Conservation (phyloP, 306 rosid genomes). For the Sophora flavescens region DNA sequence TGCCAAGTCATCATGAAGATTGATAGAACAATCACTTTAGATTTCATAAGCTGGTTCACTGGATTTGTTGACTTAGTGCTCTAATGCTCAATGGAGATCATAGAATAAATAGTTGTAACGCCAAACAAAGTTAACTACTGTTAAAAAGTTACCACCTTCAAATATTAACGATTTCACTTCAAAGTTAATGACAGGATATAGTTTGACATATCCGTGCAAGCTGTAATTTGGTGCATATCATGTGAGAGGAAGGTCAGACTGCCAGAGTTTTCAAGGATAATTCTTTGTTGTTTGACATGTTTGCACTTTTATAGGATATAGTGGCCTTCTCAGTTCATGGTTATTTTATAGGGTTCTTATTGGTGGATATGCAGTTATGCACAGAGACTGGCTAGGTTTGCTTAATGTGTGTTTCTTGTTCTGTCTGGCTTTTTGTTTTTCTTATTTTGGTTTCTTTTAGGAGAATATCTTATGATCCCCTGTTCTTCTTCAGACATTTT, state of each 20-base stretch:
- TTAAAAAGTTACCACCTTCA: not conserved
- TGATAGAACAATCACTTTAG: not conserved
- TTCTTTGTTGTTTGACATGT: constrained; percentile 5
- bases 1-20: constrained; percentile 19
- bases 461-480: constrained; percentile 5
- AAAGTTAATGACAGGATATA: not conserved
- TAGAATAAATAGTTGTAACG: not conserved
- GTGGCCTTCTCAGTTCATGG: not conserved
- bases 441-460: not conserved
- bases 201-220: constrained; percentile 24
- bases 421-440: not conserved
- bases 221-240: not conserved
- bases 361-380: not conserved
- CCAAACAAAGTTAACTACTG: not conserved
- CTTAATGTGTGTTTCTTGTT: not conserved
- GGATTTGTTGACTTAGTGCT: not conserved
- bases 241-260: not conserved
- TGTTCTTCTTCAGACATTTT: not conserved
- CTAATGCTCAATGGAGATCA: not conserved
- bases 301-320: not conserved
- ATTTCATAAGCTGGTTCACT: not conserved
- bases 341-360: not conserved
- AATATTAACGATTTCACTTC: constrained; percentile 5
- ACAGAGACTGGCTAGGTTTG: not conserved
- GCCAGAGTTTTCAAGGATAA: not conserved